Percentiles rank a stretch among this genome's conserved stretches.
Evolutionary conservation across 306 rosid species (phyloP).

Genomic region (Clitoria ternatea): DNA sequence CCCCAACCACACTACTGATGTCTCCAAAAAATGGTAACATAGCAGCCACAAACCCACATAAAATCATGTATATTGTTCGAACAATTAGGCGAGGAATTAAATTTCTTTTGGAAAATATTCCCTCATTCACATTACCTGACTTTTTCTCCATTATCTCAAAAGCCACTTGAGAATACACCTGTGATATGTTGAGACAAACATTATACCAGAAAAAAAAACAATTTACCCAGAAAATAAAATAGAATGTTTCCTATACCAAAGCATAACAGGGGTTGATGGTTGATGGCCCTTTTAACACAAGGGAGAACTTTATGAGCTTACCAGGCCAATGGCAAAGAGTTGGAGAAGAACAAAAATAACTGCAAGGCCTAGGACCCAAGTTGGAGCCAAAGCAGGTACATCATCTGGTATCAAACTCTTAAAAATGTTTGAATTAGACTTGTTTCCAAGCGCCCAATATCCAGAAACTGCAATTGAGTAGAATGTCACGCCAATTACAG

Average conservation of each 20-base stretch:
- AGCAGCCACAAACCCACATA: slow-evolving; percentile 68
- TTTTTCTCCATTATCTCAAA: slow-evolving; percentile 78
- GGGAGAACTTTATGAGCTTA: slow-evolving; percentile 10
- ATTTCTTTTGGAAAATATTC: slow-evolving; percentile 65
- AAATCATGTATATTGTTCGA: slow-evolving; percentile 51
- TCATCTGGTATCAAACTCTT: slow-evolving; percentile 57
- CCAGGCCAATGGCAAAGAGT: slow-evolving; percentile 76
- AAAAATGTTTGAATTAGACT: slow-evolving; percentile 55
- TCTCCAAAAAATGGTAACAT: slow-evolving; percentile 84
- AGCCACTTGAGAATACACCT: slow-evolving; percentile 86
- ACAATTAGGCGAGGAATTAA: slow-evolving; percentile 63
- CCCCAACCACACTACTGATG: slow-evolving; percentile 67
- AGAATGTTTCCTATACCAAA: neutral
- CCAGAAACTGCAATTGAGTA: slow-evolving; percentile 64
- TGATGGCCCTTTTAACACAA: neutral
- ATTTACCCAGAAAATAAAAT: neutral
- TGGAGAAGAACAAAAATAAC: slow-evolving; percentile 70
- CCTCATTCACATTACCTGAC: slow-evolving; percentile 62
- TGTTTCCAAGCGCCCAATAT: slow-evolving; percentile 66
- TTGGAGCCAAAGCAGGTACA: slow-evolving; percentile 68
- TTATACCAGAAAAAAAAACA: neutral
- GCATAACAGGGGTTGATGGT: neutral
- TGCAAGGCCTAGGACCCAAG: slow-evolving; percentile 63
- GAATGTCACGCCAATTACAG: slow-evolving; percentile 57
- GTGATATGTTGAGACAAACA: slow-evolving; percentile 2